A percentile compares a stretch with the other conserved stretches of the same genome.
Evolutionary conservation across 2,329 filamentous ascomycete species (phyloP).

Genomic region (Sarocladiaceae sp.): DNA sequence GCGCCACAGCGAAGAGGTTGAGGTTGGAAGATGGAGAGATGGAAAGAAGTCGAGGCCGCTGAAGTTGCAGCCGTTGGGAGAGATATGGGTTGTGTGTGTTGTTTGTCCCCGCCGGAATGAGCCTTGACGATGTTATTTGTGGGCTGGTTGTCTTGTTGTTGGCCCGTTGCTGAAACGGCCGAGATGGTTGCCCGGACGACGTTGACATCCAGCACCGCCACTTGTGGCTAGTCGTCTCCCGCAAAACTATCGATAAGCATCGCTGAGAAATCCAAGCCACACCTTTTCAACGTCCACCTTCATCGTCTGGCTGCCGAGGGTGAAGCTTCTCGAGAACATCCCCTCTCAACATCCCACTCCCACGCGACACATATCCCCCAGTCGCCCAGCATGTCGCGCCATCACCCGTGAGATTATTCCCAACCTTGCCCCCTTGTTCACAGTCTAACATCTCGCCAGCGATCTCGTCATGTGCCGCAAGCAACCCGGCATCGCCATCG

Average conservation of each 20-base stretch:
- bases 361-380: background rate
- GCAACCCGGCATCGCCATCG: constrained; percentile 94
- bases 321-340: background rate
- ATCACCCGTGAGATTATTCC: constrained; percentile 67
- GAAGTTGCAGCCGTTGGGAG: background rate
- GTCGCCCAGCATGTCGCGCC: constrained; percentile 69
- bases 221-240: constrained; percentile 2
- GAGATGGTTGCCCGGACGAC: constrained; percentile 9
- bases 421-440: constrained; percentile 7
- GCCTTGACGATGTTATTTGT: constrained; percentile 9
- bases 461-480: constrained; percentile 99
- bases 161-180: constrained; percentile 5
- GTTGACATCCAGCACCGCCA: background rate
- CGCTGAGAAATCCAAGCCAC: too few species aligned
- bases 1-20: too few species aligned
- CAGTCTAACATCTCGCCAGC: constrained; percentile 31
- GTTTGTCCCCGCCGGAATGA: constrained; percentile 9
- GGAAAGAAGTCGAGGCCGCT: background rate
- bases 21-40: background rate
- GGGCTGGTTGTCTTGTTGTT: constrained; percentile 7
- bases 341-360: background rate
- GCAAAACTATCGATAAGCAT: too few species aligned
- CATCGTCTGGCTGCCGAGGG: background rate
- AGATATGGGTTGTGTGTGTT: constrained; percentile 8
- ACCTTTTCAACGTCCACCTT: too few species aligned